Percentiles rank a stretch among this genome's conserved stretches.
These are phyloP conservation scores for Metarhizium humberi DNA, from an alignment of 2,329 filamentous ascomycete species.

Conservation along the genomic window DNA sequence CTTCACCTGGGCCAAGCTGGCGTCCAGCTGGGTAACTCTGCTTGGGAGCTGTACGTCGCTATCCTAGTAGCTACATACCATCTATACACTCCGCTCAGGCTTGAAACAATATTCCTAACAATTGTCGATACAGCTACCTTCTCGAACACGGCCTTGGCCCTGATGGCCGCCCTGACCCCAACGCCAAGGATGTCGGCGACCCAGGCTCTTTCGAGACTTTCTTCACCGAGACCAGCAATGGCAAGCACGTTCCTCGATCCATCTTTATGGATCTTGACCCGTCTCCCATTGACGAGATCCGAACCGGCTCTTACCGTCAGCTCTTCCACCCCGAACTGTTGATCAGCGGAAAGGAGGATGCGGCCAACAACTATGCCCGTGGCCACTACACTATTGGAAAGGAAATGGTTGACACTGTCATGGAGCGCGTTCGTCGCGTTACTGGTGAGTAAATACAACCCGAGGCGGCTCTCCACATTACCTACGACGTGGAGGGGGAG, in stretches of 20 bases:
- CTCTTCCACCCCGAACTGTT: slow-evolving; percentile 65
- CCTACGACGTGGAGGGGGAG: background rate
- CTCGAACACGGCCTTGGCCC: slow-evolving; percentile 61
- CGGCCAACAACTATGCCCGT: slow-evolving; percentile 69
- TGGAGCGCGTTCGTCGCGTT: slow-evolving; percentile 61
- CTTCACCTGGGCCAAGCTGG: slow-evolving; percentile 60
- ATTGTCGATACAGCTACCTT: slow-evolving; percentile 45
- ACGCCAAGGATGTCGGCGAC: slow-evolving; percentile 49
- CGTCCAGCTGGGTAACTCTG: slow-evolving; percentile 65
- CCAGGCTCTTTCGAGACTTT: slow-evolving; percentile 62
- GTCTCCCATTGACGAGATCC: slow-evolving; percentile 66
- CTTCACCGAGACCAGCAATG: slow-evolving; percentile 62
- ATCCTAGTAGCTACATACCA: background rate
- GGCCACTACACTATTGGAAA: slow-evolving; percentile 70
- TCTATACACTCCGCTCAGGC: slow-evolving; percentile 1
- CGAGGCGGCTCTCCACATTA: background rate
- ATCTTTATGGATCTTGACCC: slow-evolving; percentile 67
- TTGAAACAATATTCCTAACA: slow-evolving; percentile 13
- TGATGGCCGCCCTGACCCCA: slow-evolving; percentile 56
- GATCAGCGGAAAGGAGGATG: slow-evolving; percentile 68
- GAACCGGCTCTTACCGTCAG: slow-evolving; percentile 56
- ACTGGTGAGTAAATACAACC: slow-evolving; percentile 39
- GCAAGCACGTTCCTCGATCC: slow-evolving; percentile 64
- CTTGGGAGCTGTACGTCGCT: slow-evolving; percentile 62
- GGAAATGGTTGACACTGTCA: slow-evolving; percentile 63